A percentile compares a stretch with the other conserved stretches of the same genome.
Conservation (phyloP, 345 rosid genomes). For the Syzygium aromaticum region DNA sequence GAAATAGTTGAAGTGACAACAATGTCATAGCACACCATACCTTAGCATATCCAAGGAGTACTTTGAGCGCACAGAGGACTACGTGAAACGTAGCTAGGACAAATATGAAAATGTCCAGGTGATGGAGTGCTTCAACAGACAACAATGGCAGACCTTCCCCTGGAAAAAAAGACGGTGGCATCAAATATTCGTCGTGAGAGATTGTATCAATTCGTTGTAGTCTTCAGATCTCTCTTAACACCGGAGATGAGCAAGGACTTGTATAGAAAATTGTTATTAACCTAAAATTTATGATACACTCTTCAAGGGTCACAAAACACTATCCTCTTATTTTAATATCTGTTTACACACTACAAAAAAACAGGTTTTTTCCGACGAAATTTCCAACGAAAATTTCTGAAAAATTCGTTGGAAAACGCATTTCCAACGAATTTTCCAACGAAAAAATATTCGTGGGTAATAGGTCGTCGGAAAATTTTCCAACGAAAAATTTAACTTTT, state of each 20-base stretch:
- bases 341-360: too few species aligned
- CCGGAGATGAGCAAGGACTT: neutral
- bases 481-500: too few species aligned
- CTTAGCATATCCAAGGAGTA: slow-evolving; percentile 13
- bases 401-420: too few species aligned
- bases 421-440: too few species aligned
- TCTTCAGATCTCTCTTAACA: neutral
- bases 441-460: too few species aligned
- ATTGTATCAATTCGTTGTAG: neutral
- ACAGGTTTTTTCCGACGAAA: too few species aligned
- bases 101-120: slow-evolving; percentile 78
- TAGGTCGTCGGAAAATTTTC: too few species aligned
- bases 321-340: neutral
- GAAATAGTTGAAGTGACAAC: neutral
- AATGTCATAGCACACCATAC: neutral
- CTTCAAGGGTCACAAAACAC: neutral
- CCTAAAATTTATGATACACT: neutral
- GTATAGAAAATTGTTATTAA: neutral
- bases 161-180: slow-evolving; percentile 6
- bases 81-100: slow-evolving; percentile 70
- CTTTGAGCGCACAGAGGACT: slow-evolving; percentile 58
- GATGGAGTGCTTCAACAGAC: slow-evolving; percentile 65
- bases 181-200: neutral
- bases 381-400: too few species aligned
- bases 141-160: slow-evolving; percentile 59